These are phyloP conservation scores for Calonectria montana DNA, from an alignment of 2,329 filamentous ascomycete genomes.

Conservation along the genomic window DNA sequence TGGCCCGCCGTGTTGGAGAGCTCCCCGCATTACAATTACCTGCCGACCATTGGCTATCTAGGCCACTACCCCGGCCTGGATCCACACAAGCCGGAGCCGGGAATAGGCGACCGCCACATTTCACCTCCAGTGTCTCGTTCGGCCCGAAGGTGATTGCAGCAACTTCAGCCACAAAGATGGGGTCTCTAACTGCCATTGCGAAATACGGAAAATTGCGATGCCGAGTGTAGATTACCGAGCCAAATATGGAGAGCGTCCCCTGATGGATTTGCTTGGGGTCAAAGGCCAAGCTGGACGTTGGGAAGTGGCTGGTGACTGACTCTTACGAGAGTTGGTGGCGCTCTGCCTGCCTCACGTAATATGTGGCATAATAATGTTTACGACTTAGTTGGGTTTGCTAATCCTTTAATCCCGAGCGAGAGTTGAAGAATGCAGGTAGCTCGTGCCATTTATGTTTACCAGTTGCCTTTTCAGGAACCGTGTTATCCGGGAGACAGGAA, in stretches of 20 bases:
- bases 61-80: constrained; percentile 8
- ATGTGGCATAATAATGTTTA: background rate
- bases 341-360: background rate
- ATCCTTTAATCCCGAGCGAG: background rate
- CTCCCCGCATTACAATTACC: constrained; percentile 45
- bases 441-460: background rate
- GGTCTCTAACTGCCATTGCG: too few relatives aligned
- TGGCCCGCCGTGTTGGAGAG: constrained; percentile 4
- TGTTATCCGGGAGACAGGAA: background rate
- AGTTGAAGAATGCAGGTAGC: background rate
- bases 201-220: background rate
- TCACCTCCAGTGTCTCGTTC: background rate
- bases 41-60: constrained; percentile 27
- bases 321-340: background rate
- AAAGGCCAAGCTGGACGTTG: background rate
- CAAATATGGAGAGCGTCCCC: background rate
- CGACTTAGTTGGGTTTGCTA: background rate
- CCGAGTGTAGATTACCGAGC: background rate
- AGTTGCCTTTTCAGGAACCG: background rate
- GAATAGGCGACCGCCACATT: constrained; percentile 1
- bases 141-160: background rate
- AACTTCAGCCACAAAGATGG: background rate
- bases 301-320: background rate
- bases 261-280: background rate
- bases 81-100: constrained; percentile 22